phyloP scores from a whole-genome alignment of 1,284 basidiomycete species.

The Cutaneotrichosporon cutaneum region DNA sequence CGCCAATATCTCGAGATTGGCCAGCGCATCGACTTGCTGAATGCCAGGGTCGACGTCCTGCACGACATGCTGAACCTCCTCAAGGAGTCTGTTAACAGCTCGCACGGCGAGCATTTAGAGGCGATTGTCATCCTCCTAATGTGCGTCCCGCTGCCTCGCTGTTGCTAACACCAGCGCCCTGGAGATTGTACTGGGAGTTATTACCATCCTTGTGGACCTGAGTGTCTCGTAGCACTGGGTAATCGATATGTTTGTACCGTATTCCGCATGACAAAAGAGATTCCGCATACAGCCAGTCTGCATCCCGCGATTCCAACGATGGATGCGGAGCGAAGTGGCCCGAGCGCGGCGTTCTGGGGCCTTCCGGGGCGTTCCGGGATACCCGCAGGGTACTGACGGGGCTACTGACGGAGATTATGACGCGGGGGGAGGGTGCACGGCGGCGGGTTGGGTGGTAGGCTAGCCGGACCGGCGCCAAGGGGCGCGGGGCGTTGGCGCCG shows the following conservation, averaged over 20 bases:
- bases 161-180: conserved; percentile 29
- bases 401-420: not conserved
- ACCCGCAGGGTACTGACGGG: too few species aligned
- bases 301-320: not conserved
- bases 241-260: conserved; percentile 11
- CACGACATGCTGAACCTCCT: conserved; percentile 96
- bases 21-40: conserved; percentile 87
- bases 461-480: too few species aligned
- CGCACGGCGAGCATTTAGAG: conserved; percentile 90
- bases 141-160: conserved; percentile 56
- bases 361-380: not conserved
- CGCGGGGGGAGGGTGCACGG: not conserved
- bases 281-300: not conserved
- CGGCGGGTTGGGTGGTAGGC: not conserved
- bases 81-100: conserved; percentile 84
- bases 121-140: conserved; percentile 93
- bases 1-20: conserved; percentile 92
- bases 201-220: conserved; percentile 70
- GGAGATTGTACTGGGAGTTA: conserved; percentile 63
- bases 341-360: not conserved
- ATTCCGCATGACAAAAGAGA: not conserved
- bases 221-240: conserved; percentile 42
- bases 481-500: too few species aligned
- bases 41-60: conserved; percentile 87
- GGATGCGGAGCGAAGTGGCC: not conserved